Conservation (phyloP, 2,329 filamentous ascomycete genomes). For the Fusarium veterinarium region DNA sequence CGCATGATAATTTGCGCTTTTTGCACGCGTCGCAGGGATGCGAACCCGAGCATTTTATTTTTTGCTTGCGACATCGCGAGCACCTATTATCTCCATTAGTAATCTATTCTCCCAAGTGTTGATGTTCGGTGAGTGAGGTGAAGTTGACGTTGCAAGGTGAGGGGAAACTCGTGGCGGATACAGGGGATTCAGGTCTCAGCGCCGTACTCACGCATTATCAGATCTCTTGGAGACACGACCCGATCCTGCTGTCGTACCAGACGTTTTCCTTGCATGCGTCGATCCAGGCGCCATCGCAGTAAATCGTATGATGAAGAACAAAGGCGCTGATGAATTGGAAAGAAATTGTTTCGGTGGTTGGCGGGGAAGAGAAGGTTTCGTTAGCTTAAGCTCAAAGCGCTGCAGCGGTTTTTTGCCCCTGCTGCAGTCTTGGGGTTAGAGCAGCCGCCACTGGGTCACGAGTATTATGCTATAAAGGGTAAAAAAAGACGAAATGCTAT, state of each 20-base stretch:
- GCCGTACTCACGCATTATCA: constrained; percentile 40
- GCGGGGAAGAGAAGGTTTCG: background rate
- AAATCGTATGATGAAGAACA: background rate
- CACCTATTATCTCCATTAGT: constrained; percentile 26
- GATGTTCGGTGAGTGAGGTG: background rate
- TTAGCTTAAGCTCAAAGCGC: constrained; percentile 5
- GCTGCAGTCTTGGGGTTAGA: background rate
- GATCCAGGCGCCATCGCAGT: constrained; percentile 34
- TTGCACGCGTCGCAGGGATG: constrained; percentile 50
- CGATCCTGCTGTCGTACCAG: constrained; percentile 11
- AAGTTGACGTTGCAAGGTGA: background rate
- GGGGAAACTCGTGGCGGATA: background rate
- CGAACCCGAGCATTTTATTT: constrained; percentile 50
- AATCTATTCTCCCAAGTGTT: background rate
- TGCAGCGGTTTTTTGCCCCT: background rate
- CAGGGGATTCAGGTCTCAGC: background rate
- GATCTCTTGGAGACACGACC: constrained; percentile 43
- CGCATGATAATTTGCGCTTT: constrained; percentile 48
- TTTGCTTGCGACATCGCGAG: constrained; percentile 48
- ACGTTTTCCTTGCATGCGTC: constrained; percentile 31
- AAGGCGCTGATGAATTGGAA: background rate
- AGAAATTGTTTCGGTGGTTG: background rate
- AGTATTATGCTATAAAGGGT: background rate
- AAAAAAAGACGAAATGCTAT: background rate
- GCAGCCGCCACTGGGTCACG: constrained; percentile 13